Evolutionary conservation across 148 eudicot genomes (phyloP), one percentile per base, ranked within the genome.

Genomic region (Fagopyrum tataricum): DNA sequence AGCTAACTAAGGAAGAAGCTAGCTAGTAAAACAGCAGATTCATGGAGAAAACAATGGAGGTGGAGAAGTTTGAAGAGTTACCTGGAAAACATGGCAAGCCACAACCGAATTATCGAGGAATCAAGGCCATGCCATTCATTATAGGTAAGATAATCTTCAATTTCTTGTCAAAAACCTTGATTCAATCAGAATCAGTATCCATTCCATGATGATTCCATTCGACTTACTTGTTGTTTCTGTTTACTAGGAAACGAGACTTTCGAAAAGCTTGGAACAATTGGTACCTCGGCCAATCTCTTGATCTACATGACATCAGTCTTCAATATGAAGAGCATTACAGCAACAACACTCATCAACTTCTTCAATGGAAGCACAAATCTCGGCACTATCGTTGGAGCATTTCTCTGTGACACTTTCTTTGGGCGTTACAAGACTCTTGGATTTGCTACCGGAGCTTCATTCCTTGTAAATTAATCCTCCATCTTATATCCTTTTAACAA

Each of bases 391-490:
- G 0, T 77, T 12, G 85, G 81, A 59, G 85, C 82, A 13, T 76
- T 74, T 70, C 78, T 83, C 20, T 64, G 74, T 10, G 85, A 83
- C 75, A 75, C 85, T 61, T 79, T 76, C 76, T 79, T 79, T 67
- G 85, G 85, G 46, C 81, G 85, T n/a, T 83, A 77, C 76, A 77
- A 75, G 12, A 80, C 83, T 1, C 46, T 83, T 7, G 85, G 76
- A 44, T 79, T 80, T 59, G 67, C 78, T 42, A 64, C 80, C 12
- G 73, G 75, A 18, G 73, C 85, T 18, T 79, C 81, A 6, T 83
- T 79, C 24, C 39, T 80, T 40, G 85, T 83, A 78, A 12, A 18
- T 11, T n/a, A 1, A 61, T 21, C 44, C 18, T 66, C 41, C 4
- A 40, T 3, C 0, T 40, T 13, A 3, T 14, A 40, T 13, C 0